Evolutionary conservation across 257 asterid species (phyloP), one percentile per base, ranked within the genome.

Genomic region (Fraxinus anomala): DNA sequence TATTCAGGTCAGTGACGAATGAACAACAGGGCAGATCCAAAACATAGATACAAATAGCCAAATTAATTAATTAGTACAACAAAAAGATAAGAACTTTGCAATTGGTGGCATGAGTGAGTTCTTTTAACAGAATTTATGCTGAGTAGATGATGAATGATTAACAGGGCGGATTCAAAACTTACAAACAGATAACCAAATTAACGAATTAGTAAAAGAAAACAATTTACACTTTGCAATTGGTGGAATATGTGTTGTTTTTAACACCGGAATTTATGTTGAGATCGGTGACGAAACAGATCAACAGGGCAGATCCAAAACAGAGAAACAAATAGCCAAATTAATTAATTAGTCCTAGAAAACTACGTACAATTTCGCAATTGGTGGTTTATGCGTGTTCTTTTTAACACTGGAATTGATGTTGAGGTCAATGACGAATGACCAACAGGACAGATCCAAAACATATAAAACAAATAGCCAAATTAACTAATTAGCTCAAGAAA

Each of bases 141-240:
- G 66, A 56, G 66, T 24, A 28, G 33, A 23, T 61, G 33, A 61
- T 4, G 6, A 61, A 61, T 24, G 17, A 2, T 10, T 4, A 6
- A 61, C 30, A 21, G 33, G 30, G 66, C 10, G 0, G 66, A 16
- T 21, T 33, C 31, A 61, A 61, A 54, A 68, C 63, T 34, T 9
- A 49, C 4, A 37, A 23, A 37, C 16, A 23, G 26, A 34, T 30
- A 31, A 30, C 83, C 39, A 19, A 21, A 76, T 71, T n/a, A 77
- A 65, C 11, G 26, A 69, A 37, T 49, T 49, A 65, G 30, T 44
- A 67, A 14, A 75, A 54, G 63, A 21, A 51, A 67, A 76, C 39
- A 26, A 77, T 96, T 79, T 92, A 93, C 98, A 83, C 69, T 88
- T 21, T 90, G 94, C 80, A 94, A 80, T 72, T 94, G 97, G 59